Conservation (phyloP, 805 yeast genomes). For the Pichia sporocuriosa region DNA sequence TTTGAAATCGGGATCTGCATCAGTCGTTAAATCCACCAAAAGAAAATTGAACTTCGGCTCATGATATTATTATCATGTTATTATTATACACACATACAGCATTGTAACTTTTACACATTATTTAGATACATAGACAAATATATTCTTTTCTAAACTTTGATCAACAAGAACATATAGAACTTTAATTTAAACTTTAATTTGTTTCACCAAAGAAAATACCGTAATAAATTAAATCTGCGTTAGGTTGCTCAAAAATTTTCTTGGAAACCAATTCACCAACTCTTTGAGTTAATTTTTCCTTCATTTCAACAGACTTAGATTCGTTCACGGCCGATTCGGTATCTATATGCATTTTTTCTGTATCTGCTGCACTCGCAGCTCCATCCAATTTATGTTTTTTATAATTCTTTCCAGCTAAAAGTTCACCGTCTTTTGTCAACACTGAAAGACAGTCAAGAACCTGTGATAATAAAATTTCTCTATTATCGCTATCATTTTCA, state of each 20-base stretch:
- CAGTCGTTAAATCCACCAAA: constrained; percentile 11
- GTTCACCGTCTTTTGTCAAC: constrained; percentile 33
- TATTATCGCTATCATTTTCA: constrained; percentile 17
- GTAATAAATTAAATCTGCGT: constrained; percentile 45
- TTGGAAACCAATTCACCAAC: constrained; percentile 56
- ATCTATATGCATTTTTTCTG: constrained; percentile 24
- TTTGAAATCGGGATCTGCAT: not conserved
- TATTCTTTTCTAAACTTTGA: constrained; percentile 4
- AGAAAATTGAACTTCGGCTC: constrained; percentile 20
- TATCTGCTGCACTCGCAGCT: constrained; percentile 29
- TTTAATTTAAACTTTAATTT: not conserved
- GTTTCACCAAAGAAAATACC: constrained; percentile 72
- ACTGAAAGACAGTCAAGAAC: constrained; percentile 49
- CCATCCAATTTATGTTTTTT: constrained; percentile 13
- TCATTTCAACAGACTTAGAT: too few relatives aligned
- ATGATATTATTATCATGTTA: not conserved
- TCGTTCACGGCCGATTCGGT: too few relatives aligned
- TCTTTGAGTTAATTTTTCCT: constrained; percentile 43
- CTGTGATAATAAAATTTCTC: constrained; percentile 34
- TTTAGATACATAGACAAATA: too few relatives aligned
- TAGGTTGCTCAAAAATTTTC: constrained; percentile 39
- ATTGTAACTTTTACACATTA: too few relatives aligned
- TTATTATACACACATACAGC: not conserved
- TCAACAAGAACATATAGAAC: not conserved
- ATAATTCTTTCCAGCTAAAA: not conserved